phyloP scores from a whole-genome alignment of 2,329 filamentous ascomycete genomes.

The Ceratocystis variospora region DNA sequence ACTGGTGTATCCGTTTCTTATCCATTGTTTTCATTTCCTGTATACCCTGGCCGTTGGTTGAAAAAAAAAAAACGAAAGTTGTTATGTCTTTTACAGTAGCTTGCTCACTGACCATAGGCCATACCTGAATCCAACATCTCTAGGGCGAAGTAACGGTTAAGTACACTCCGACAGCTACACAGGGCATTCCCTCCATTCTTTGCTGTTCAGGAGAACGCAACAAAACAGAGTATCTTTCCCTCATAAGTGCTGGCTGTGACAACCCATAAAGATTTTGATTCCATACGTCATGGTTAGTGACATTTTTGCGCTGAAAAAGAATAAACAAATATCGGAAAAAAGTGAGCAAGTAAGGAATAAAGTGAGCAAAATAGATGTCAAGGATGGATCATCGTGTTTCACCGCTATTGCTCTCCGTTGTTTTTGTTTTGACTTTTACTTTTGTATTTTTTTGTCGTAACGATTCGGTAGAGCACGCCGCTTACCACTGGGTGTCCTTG shows the following conservation, averaged over 20 bases:
- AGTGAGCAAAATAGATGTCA: conserved; percentile 13
- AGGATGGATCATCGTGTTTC: conserved; percentile 16
- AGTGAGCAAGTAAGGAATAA: conserved; percentile 8
- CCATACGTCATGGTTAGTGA: conserved; percentile 20
- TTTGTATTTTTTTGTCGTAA: conserved; percentile 20
- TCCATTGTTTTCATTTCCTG: conserved; percentile 7
- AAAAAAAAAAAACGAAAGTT: conserved; percentile 11
- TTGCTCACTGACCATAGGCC: neutral
- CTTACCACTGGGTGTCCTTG: conserved; percentile 43
- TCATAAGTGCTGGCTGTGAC: conserved; percentile 76
- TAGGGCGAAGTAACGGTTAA: conserved; percentile 67
- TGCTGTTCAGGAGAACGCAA: conserved; percentile 20
- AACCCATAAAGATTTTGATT: conserved; percentile 26
- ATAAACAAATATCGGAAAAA: conserved; percentile 13
- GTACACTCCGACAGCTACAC: conserved; percentile 72
- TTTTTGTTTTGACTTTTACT: conserved; percentile 20
- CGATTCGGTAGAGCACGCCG: conserved; percentile 18
- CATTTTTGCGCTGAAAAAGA: conserved; percentile 14
- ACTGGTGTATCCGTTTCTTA: neutral
- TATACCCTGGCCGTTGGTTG: neutral
- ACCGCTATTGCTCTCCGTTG: conserved; percentile 19
- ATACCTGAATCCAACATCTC: neutral
- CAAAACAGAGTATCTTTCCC: conserved; percentile 86
- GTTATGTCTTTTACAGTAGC: neutral
- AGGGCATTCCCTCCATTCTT: conserved; percentile 85